Base-by-base conservation (phyloP, 2,329 filamentous ascomycete species). In the Colletotrichum lupini region DNA sequence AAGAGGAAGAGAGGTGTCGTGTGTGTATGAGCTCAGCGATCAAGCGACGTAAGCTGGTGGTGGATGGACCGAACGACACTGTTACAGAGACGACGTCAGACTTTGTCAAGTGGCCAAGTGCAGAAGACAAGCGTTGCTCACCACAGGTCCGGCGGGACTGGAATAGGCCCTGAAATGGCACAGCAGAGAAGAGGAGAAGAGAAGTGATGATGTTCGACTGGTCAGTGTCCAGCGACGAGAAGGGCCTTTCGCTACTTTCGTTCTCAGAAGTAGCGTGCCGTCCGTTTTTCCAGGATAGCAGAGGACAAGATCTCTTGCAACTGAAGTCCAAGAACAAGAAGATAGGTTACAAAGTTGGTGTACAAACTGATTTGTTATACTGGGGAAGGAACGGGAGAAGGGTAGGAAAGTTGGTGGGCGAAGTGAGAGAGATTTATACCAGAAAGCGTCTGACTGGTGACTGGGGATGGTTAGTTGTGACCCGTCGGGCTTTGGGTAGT, bases 11-110 rank as follows among this genome's bases (percentile, higher is more conserved):
- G 5, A 16, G 16, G 4, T 35, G 7, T 57, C 19, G 35, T 2
- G 11, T 19, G 14, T 28, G 11, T 11, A 12, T 4, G n/a, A 53
- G 62, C 16, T n/a, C 6, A 35, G 56, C 55, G 11, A 46, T 60
- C 42, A 11, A 67, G 68, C 59, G 62, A 55, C 56, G 57, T 46
- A 68, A 49, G 63, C 49, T 24, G 42, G 22, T 68, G 19, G 65
- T 14, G n/a, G 56, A 28, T 56, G 42, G 42, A 9, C 42, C 6
- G 19, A 22, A 49, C 3, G n/a, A 52, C 28, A 7, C 19, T n/a
- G 8, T 22, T 12, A n/a, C 8, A 24, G 5, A 12, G 8, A 56
- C 55, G 28, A n/a, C 6, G 49, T 68, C 26, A 68, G 68, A 5
- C 59, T 35, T 19, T 26, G 22, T 12, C 16, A 8, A 32, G 19